Evolutionary conservation across 1,139 yeast genomes (phyloP).

Genomic region (Wickerhamomyces sp.): DNA sequence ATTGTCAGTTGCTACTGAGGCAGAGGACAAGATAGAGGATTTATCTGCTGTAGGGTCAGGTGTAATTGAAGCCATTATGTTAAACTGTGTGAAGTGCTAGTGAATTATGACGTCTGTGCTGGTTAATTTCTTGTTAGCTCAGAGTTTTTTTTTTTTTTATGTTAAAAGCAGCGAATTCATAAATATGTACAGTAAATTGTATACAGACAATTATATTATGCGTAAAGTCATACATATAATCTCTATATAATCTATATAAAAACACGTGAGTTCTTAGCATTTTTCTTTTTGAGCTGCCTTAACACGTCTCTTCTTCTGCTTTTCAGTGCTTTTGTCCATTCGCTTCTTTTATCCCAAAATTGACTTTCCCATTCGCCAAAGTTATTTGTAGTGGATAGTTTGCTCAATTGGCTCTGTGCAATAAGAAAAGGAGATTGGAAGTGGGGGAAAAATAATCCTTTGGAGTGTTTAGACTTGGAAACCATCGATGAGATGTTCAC

Average conservation of each 20-base stretch:
- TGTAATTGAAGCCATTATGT: not conserved
- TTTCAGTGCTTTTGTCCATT: conserved; percentile 70
- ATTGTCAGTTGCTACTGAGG: too few relatives aligned
- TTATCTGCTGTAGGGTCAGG: not conserved
- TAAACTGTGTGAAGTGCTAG: too few relatives aligned
- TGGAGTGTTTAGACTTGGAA: conserved; percentile 21
- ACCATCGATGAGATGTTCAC: conserved; percentile 11
- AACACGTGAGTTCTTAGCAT: conserved; percentile 22
- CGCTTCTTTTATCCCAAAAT: conserved; percentile 84
- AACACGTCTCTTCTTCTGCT: conserved; percentile 70
- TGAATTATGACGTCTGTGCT: too few relatives aligned
- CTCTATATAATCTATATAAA: conserved; percentile 9
- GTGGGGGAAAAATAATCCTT: conserved; percentile 79
- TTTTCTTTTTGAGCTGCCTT: conserved; percentile 51
- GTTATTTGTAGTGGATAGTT: conserved; percentile 37
- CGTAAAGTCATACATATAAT: too few relatives aligned
- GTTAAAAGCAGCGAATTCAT: too few relatives aligned
- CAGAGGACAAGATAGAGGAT: too few relatives aligned
- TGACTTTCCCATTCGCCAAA: conserved; percentile 63
- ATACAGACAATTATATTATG: too few relatives aligned
- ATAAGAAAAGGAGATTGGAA: conserved; percentile 78
- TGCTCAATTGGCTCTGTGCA: conserved; percentile 76
- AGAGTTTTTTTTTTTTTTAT: too few relatives aligned
- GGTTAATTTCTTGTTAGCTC: too few relatives aligned
- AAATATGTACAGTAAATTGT: too few relatives aligned